Conservation (phyloP, 2,329 filamentous ascomycete genomes). For the Aspergillus fumigatus region DNA sequence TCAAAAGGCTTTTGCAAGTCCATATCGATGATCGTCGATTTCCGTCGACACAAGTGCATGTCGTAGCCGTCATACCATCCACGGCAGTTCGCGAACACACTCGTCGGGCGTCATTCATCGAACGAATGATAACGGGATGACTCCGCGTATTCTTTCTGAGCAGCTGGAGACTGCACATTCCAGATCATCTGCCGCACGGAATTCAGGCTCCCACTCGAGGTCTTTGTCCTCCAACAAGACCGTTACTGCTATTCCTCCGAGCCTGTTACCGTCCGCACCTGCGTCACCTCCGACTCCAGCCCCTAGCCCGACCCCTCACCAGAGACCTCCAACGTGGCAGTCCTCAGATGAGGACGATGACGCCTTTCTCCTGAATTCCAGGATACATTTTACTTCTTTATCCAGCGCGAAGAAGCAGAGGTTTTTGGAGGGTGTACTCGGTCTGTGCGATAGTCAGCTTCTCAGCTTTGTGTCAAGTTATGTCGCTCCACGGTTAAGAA, state of each 20-base stretch:
- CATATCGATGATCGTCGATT: slow-evolving; percentile 8
- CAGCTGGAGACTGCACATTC: slow-evolving; percentile 25
- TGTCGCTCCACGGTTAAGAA: slow-evolving; percentile 88
- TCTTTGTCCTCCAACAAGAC: slow-evolving; percentile 48
- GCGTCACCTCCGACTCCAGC: slow-evolving; percentile 65
- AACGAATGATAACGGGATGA: slow-evolving; percentile 29
- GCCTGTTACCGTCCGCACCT: slow-evolving; percentile 60
- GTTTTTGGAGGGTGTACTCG: slow-evolving; percentile 81
- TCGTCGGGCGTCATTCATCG: slow-evolving; percentile 22
- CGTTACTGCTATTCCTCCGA: slow-evolving; percentile 51
- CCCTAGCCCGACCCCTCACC: slow-evolving; percentile 60
- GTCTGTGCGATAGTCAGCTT: slow-evolving; percentile 90
- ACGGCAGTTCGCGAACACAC: slow-evolving; percentile 21
- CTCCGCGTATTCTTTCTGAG: slow-evolving; percentile 25
- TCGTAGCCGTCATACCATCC: slow-evolving; percentile 14
- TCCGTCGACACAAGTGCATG: slow-evolving; percentile 11
- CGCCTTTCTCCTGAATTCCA: slow-evolving; percentile 72
- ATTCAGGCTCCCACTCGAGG: slow-evolving; percentile 26
- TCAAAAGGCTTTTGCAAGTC: slow-evolving; percentile 5
- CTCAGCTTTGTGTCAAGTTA: slow-evolving; percentile 95
- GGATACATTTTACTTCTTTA: slow-evolving; percentile 74
- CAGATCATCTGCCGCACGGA: slow-evolving; percentile 27
- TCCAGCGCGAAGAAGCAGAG: slow-evolving; percentile 71
- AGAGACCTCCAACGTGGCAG: slow-evolving; percentile 51
- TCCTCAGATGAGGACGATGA: slow-evolving; percentile 64